These are phyloP conservation scores for Phytophthora pini DNA, from an alignment of 352 stramenopile genomes.

Conservation along the genomic window DNA sequence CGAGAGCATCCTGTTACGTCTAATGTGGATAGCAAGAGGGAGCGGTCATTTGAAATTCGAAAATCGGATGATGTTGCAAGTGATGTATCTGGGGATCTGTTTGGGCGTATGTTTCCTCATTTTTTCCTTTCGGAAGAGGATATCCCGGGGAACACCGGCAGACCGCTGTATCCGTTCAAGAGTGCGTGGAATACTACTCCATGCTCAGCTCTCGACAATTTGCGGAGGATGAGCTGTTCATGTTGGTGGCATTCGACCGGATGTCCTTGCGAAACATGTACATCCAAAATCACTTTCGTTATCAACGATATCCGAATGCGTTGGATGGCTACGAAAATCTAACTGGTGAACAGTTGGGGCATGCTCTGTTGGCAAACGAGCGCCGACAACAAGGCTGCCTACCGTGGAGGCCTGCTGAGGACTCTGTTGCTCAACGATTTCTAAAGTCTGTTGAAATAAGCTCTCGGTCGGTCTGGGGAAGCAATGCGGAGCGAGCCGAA, in stretches of 20 bases:
- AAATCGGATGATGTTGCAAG: background rate
- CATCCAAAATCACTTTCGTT: conserved; percentile 8
- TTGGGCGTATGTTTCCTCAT: background rate
- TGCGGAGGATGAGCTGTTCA: conserved; percentile 24
- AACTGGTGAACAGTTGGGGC: background rate
- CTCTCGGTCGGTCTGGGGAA: background rate
- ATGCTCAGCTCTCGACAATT: conserved; percentile 17
- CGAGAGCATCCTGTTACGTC: background rate
- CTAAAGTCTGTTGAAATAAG: conserved; percentile 11
- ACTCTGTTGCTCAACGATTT: conserved; percentile 5
- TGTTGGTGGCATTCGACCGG: conserved; percentile 13
- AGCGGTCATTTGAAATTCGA: background rate
- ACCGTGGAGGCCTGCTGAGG: background rate
- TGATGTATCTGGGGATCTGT: background rate
- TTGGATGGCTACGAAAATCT: conserved; percentile 8
- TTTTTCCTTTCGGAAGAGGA: background rate
- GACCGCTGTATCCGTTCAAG: background rate
- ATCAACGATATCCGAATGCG: background rate
- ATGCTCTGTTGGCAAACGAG: conserved; percentile 9
- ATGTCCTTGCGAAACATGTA: conserved; percentile 19
- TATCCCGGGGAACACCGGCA: background rate
- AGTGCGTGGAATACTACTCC: conserved; percentile 16
- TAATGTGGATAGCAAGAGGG: background rate
- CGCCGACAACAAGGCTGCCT: background rate
- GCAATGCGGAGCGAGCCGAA: conserved; percentile 9